Percentiles rank a stretch among this genome's conserved stretches.
phyloP scores from a whole-genome alignment of 176 grass and related monocot species.

The Aegilops tauschii region DNA sequence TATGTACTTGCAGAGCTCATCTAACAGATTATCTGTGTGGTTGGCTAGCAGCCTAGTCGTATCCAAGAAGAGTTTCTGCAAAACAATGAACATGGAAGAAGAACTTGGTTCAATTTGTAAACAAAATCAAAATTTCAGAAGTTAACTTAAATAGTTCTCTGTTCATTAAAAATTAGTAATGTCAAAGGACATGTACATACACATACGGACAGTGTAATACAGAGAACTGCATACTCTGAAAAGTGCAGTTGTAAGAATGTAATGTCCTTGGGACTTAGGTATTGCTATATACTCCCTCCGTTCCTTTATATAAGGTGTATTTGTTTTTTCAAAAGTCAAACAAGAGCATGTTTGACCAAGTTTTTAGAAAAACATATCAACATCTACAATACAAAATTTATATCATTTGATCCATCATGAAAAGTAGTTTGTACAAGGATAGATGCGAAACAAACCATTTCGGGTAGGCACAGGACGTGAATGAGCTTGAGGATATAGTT shows the following conservation, averaged over 20 bases:
- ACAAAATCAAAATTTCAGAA: background rate
- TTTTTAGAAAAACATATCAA: no score
- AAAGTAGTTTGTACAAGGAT: background rate
- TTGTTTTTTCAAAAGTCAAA: no score
- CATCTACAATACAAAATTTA: no score
- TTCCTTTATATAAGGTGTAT: no score
- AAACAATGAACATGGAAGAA: background rate
- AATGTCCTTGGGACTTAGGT: background rate
- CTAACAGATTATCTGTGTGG: background rate
- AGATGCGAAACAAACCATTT: background rate
- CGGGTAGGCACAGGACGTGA: conserved; percentile 18
- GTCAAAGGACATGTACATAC: background rate
- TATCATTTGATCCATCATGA: no score
- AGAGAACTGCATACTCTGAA: background rate
- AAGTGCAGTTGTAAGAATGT: background rate
- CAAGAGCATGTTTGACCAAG: no score
- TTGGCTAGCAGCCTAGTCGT: background rate
- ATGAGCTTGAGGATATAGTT: conserved; percentile 16
- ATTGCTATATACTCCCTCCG: background rate
- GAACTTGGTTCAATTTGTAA: background rate
- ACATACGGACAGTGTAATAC: background rate
- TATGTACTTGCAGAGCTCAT: background rate
- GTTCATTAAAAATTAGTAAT: background rate
- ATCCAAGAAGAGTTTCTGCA: background rate
- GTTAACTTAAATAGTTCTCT: background rate